Conservation (phyloP, 2,329 filamentous ascomycete genomes). For the Acrocalymma vagum region DNA sequence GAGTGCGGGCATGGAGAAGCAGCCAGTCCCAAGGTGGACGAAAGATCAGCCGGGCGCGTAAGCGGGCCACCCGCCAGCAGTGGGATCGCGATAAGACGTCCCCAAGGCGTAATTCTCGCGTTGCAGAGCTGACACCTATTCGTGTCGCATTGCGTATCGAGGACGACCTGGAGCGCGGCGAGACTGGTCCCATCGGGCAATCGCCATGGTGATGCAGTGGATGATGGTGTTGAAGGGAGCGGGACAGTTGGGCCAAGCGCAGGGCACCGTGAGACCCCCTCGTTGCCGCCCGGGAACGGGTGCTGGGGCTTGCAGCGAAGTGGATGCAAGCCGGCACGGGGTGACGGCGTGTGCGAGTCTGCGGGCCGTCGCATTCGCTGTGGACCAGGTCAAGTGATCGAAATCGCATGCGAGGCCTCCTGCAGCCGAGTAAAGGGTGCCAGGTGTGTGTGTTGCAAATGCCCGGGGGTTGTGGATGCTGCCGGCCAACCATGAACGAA, state of each 20-base stretch:
- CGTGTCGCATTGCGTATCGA: constrained; percentile 14
- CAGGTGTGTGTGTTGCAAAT: constrained; percentile 39
- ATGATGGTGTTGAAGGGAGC: constrained; percentile 22
- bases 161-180: constrained; percentile 11
- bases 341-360: constrained; percentile 40
- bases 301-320: constrained; percentile 42
- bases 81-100: constrained; percentile 35
- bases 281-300: constrained; percentile 46
- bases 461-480: constrained; percentile 24
- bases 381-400: constrained; percentile 68
- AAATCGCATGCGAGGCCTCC: constrained; percentile 62
- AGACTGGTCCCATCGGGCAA: constrained; percentile 19
- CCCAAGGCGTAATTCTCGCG: constrained; percentile 17
- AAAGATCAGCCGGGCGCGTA: constrained; percentile 50
- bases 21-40: constrained; percentile 47
- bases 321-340: constrained; percentile 44
- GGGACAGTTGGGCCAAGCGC: constrained; percentile 33
- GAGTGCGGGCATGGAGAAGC: constrained; percentile 35
- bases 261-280: constrained; percentile 42
- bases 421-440: constrained; percentile 33
- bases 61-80: constrained; percentile 34
- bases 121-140: constrained; percentile 15
- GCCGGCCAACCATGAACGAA: constrained; percentile 42
- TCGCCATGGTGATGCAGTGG: constrained; percentile 21
- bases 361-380: constrained; percentile 50